These are phyloP conservation scores for Aspergillus sp. DNA, from an alignment of 2,329 filamentous ascomycete species.

Conservation along the genomic window DNA sequence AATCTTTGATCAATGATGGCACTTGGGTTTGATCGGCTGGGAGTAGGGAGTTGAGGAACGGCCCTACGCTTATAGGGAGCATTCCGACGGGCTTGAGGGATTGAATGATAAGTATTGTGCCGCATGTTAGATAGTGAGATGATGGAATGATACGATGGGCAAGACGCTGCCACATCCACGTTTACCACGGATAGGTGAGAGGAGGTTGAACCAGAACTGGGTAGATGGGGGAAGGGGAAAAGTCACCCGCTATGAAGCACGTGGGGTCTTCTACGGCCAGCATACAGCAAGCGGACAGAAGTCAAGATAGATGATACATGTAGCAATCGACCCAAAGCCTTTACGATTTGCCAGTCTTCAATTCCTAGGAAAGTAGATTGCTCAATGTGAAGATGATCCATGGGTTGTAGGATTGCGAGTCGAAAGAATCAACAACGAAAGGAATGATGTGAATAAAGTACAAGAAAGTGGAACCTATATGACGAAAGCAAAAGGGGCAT, in stretches of 20 bases:
- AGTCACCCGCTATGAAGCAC: constrained; percentile 9
- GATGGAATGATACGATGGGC: neutral
- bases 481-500: neutral
- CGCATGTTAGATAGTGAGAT: constrained; percentile 19
- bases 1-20: constrained; percentile 26
- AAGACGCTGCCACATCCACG: neutral
- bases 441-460: neutral
- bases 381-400: neutral
- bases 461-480: constrained; percentile 8
- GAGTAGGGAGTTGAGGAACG: constrained; percentile 4
- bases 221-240: constrained; percentile 2
- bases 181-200: neutral
- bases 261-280: neutral
- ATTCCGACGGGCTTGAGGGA: constrained; percentile 13
- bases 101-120: constrained; percentile 9
- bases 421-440: neutral
- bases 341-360: neutral
- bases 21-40: constrained; percentile 12
- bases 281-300: neutral
- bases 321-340: neutral
- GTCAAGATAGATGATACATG: neutral
- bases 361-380: neutral
- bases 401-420: neutral
- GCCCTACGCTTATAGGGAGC: constrained; percentile 16
- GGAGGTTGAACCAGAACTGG: neutral